Evolutionary conservation across 176 grass and related monocot genomes (phyloP).

Genomic region (Juncus effusus): DNA sequence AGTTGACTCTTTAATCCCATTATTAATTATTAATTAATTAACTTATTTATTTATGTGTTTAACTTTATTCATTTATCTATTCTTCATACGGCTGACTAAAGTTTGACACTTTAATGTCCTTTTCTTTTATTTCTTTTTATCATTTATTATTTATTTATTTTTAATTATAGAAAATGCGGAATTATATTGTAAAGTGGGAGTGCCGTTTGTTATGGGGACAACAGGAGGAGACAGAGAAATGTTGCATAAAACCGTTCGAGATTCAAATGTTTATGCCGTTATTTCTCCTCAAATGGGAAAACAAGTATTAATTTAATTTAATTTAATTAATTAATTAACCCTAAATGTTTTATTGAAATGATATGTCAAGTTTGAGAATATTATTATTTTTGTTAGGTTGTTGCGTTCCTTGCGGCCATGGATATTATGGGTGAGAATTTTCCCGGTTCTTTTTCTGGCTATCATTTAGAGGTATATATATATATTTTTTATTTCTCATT

Average conservation of each 20-base stretch:
- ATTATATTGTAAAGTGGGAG: constrained; percentile 83
- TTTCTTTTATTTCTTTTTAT: not conserved
- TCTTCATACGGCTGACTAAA: too few relatives aligned
- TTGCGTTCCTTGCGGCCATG: constrained; percentile 81
- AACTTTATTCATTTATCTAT: not conserved
- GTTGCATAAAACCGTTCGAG: constrained; percentile 68
- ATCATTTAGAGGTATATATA: constrained; percentile 55
- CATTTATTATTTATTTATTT: constrained; percentile 20
- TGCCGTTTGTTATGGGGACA: constrained; percentile 97
- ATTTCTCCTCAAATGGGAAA: constrained; percentile 98
- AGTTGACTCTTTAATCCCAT: not conserved
- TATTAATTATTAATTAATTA: not conserved
- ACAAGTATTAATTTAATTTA: constrained; percentile 36
- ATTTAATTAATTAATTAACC: not conserved
- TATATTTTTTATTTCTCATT: constrained; percentile 10
- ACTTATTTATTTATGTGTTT: not conserved
- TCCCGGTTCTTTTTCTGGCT: constrained; percentile 70
- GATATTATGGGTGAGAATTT: constrained; percentile 61
- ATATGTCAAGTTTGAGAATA: constrained; percentile 11
- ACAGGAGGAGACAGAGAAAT: constrained; percentile 62
- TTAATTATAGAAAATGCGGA: constrained; percentile 59
- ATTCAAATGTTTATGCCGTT: constrained; percentile 68
- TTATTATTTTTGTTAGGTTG: constrained; percentile 48
- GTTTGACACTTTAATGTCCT: not conserved
- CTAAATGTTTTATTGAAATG: not conserved